These are phyloP conservation scores for Cymbopogon flexuosus DNA, from an alignment of 202 grass and related monocot species.

Conservation along the genomic window DNA sequence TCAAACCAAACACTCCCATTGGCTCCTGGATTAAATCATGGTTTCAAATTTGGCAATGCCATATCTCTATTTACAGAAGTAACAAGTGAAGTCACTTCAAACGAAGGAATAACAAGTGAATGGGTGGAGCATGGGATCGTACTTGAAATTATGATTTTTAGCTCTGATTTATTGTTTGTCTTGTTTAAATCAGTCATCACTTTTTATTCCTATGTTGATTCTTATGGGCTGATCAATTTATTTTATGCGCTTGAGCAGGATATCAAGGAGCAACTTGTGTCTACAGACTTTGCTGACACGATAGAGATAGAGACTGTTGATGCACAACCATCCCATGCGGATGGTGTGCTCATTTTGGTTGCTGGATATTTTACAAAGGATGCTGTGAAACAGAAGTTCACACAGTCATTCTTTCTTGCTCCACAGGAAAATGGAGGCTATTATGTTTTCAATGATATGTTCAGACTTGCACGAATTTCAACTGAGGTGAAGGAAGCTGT, in stretches of 20 bases:
- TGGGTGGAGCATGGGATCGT: background rate
- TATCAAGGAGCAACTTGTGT: conserved; percentile 60
- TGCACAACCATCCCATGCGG: conserved; percentile 46
- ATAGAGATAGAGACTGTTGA: conserved; percentile 70
- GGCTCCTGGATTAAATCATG: background rate
- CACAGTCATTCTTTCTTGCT: conserved; percentile 91
- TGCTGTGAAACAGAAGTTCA: conserved; percentile 46
- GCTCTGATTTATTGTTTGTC: background rate
- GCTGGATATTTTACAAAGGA: conserved; percentile 55
- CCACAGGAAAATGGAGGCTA: conserved; percentile 67
- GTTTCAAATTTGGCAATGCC: background rate
- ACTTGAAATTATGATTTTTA: background rate
- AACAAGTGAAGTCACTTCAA: background rate
- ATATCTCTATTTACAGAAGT: background rate
- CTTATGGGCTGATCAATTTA: background rate
- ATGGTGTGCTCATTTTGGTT: conserved; percentile 72
- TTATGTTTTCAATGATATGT: conserved; percentile 84
- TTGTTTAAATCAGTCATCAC: background rate
- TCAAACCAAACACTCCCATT: background rate
- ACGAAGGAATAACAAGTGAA: background rate
- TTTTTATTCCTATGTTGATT: background rate
- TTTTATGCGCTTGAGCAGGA: conserved; percentile 44
- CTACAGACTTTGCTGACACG: conserved; percentile 49
- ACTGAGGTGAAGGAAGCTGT: conserved; percentile 16
- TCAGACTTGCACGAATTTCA: conserved; percentile 45